Evolutionary conservation across 2,329 filamentous ascomycete genomes (phyloP).

Genomic region (Penicillium paneum): DNA sequence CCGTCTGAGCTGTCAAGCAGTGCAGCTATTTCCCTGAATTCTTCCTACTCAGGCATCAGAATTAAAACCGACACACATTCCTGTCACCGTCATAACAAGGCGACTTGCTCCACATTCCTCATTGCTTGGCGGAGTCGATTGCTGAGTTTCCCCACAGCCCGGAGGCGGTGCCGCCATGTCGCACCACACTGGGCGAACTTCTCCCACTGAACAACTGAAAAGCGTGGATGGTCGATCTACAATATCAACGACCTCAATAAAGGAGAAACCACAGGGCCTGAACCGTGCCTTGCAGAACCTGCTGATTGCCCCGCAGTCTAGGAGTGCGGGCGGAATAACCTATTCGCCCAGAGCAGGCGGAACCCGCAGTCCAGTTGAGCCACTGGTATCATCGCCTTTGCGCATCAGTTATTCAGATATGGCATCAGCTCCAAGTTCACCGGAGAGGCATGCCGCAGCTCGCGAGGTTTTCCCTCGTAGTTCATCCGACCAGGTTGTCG

Average conservation of each 20-base stretch:
- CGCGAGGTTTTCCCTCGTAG: constrained; percentile 37
- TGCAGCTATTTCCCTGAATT: not conserved
- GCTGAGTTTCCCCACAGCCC: constrained; percentile 26
- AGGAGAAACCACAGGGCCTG: constrained; percentile 4
- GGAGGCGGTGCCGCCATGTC: constrained; percentile 32
- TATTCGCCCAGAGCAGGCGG: constrained; percentile 22
- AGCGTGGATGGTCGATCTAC: not conserved
- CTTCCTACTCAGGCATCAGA: constrained; percentile 3
- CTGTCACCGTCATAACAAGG: constrained; percentile 12
- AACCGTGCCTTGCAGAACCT: constrained; percentile 68
- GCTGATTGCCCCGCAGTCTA: constrained; percentile 43
- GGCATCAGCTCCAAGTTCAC: constrained; percentile 33
- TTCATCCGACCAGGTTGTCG: constrained; percentile 34
- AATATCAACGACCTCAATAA: not conserved
- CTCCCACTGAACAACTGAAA: constrained; percentile 55
- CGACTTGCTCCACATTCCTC: constrained; percentile 26
- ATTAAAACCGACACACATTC: not conserved
- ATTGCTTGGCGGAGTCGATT: constrained; percentile 7
- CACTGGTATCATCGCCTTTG: constrained; percentile 32
- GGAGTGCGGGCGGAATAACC: constrained; percentile 39
- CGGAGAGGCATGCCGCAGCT: constrained; percentile 27
- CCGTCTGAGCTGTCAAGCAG: not conserved
- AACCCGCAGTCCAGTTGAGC: constrained; percentile 24
- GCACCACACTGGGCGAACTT: constrained; percentile 25
- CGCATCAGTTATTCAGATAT: constrained; percentile 32